Base-by-base conservation (phyloP, 805 yeast species). In the Millerago galiae region DNA sequence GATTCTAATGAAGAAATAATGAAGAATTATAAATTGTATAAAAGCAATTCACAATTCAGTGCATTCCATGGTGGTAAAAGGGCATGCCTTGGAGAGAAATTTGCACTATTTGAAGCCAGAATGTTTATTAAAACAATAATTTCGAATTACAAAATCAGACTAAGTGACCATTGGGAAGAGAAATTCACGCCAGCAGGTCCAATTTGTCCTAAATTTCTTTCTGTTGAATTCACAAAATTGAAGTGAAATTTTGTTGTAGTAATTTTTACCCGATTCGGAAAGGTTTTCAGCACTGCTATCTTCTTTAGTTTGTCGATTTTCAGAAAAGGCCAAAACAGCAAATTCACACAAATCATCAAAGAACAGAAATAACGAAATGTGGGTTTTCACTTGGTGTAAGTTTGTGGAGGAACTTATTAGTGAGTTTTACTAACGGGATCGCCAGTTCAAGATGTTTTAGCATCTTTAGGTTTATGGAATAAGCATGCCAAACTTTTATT, bases 401-500 rank as follows among this genome's bases (percentile, higher is more conserved):
- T 65, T 27, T 17, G 6, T 14, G 11, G 11, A n/a, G 8, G 32
- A 6, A 6, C 14, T 27, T 8, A n/a, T n/a, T 4, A 8, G 9
- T 7, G 31, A 8, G 4, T 8, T n/a, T 7, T 11, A 28, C 41
- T 38, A 34, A 43, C 34, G 8, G 17, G n/a, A 9, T 15, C 12
- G 5, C 44, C 44, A 41, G 50, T 55, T 46, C 59, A 53, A 43
- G 90, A 84, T 60, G 76, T 82, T 48, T 70, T 85, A 52, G 81
- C 90, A 58, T 81, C 87, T 42, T 71, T 85, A 40, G 95, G 95
- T 51, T 70, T 85, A 52, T 77, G 87, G 82, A 93, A 91, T 74
- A 89, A 93, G 66, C 97, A 91, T 64, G 96, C 96, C 69, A 88
- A 95, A 70, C 75, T 93, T 58, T 75, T 93, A 61, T 93, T 93